Evolutionary conservation across 1,284 basidiomycete species (phyloP).

Genomic region (Cerioporus squamosus): DNA sequence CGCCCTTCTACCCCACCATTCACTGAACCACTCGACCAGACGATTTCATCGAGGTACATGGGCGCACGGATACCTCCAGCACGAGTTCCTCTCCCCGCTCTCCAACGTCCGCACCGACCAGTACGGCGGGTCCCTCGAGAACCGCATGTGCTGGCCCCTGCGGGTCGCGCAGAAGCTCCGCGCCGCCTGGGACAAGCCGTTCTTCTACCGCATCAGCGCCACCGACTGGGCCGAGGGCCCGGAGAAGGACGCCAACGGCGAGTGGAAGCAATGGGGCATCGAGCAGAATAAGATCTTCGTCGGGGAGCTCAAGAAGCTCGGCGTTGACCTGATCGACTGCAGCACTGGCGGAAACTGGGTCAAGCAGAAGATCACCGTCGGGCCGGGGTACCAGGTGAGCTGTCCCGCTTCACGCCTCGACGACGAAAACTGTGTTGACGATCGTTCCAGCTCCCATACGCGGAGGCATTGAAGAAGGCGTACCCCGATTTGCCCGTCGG

Average conservation of each 20-base stretch:
- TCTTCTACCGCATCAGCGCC: slow-evolving; percentile 79
- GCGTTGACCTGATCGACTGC: slow-evolving; percentile 76
- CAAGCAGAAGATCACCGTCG: slow-evolving; percentile 60
- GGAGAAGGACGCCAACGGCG: slow-evolving; percentile 58
- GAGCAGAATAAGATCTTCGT: slow-evolving; percentile 73
- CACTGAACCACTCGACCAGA: slow-evolving; percentile 39
- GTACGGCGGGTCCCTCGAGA: slow-evolving; percentile 78
- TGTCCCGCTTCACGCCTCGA: background rate
- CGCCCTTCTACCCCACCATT: background rate
- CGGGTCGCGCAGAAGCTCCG: slow-evolving; percentile 59
- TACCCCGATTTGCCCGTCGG: slow-evolving; percentile 61
- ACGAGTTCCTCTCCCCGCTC: slow-evolving; percentile 70
- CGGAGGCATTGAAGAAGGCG: slow-evolving; percentile 69
- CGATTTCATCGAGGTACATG: slow-evolving; percentile 85
- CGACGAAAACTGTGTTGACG: background rate
- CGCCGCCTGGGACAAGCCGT: slow-evolving; percentile 66
- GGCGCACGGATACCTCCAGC: slow-evolving; percentile 72
- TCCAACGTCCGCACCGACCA: slow-evolving; percentile 72
- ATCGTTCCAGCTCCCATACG: slow-evolving; percentile 62
- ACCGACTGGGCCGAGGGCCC: slow-evolving; percentile 80
- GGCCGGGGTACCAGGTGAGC: slow-evolving; percentile 68
- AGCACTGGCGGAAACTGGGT: slow-evolving; percentile 73
- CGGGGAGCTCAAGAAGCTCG: slow-evolving; percentile 59
- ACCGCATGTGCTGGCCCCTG: slow-evolving; percentile 72
- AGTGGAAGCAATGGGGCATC: slow-evolving; percentile 75